phyloP scores from a whole-genome alignment of 257 asterid genomes.

The Capsicum baccatum region DNA sequence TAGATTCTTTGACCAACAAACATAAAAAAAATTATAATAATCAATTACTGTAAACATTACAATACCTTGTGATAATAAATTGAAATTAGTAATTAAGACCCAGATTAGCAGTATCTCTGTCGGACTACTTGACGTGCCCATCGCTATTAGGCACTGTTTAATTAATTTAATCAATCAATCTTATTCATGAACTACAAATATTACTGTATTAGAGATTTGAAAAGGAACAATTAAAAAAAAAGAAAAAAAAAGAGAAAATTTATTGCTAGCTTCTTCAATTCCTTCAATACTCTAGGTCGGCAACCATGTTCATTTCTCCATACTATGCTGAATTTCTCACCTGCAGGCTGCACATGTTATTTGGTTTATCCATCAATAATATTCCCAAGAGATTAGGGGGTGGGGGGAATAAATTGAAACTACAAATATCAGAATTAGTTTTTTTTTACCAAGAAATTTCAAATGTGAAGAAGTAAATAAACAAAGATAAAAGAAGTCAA shows the following conservation, averaged over 20 bases:
- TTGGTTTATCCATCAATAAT: too few species aligned
- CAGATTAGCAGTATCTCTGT: neutral
- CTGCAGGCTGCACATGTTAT: too few species aligned
- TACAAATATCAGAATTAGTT: too few species aligned
- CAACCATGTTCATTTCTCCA: too few species aligned
- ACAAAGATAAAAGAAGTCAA: too few species aligned
- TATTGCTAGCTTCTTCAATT: too few species aligned
- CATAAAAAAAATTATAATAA: neutral
- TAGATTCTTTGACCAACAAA: neutral
- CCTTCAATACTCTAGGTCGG: too few species aligned
- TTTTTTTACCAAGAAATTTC: too few species aligned
- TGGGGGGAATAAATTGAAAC: too few species aligned
- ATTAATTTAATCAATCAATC: neutral
- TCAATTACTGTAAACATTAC: neutral
- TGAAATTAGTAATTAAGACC: slow-evolving; percentile 22
- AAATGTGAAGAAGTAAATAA: too few species aligned
- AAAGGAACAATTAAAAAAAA: neutral
- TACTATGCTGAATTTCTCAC: too few species aligned
- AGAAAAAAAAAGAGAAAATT: neutral
- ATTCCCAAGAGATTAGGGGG: too few species aligned
- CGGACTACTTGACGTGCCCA: neutral
- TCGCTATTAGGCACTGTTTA: neutral
- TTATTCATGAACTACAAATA: neutral
- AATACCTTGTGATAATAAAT: neutral
- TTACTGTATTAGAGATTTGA: neutral